Base-by-base conservation (phyloP, 1,139 yeast species). In the Scheffersomyces parashehatae region DNA sequence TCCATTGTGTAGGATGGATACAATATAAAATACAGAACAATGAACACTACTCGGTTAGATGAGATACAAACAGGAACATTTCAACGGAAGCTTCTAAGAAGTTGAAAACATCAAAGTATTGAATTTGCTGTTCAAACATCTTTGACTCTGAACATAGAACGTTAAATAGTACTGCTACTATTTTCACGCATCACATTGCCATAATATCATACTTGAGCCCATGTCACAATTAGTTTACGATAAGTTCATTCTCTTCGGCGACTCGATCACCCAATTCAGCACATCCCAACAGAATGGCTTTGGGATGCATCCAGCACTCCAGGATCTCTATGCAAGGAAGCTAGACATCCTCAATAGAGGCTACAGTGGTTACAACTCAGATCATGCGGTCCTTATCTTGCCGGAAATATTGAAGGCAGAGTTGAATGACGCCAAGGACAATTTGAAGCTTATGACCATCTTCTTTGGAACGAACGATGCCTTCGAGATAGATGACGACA, bases 401-500 rank as follows among this genome's bases (percentile, higher is more conserved):
- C 82, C 81, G 1, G 62, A 69, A 40, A 62, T 83, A 14, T 59
- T 83, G 30, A 60, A 66, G 13, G 57, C 64, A 1, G 85, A 79
- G 45, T 62, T 68, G 43, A 65, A 62, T 20, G 56, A 52, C 3
- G 50, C 55, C 3, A 46, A 51, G 29, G 57, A 65, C 12, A 62
- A 62, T 41, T 48, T 68, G 41, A 58, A 62, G 46, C 52, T 85
- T 29, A 73, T 79, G 48, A 76, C 82, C 0, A 65, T 88, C 3
- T 87, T 84, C 60, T 80, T 86, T 53, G 96, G 96, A 1, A 77
- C 95, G 9, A 88, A 88, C 55, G 96, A 88, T 59, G 82, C 88
- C 0, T 53, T 68, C 3, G 65, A 63, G 3, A 24, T 31, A 5
- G 38, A 40, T 3, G 55, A 49, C 30, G 28, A 32, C 9, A 10